phyloP scores from a whole-genome alignment of 2,329 filamentous ascomycete species.

The Chrysoporthe deuterocubensis region DNA sequence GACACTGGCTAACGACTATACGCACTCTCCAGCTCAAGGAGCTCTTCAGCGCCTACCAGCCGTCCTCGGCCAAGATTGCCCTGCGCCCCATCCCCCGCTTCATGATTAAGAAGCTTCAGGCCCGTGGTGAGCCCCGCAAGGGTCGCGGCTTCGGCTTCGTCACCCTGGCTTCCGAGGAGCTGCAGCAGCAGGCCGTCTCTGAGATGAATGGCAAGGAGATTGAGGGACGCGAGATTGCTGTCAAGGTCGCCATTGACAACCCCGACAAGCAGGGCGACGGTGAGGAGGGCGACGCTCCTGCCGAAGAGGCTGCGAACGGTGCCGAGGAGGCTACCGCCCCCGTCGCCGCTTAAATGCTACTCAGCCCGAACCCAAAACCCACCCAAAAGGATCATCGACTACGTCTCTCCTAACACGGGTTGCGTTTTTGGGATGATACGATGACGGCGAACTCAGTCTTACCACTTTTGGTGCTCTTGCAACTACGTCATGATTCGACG shows the following conservation, averaged over 20 bases:
- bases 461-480: slow-evolving; percentile 23
- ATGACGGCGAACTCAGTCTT: slow-evolving; percentile 30
- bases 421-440: slow-evolving; percentile 19
- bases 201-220: slow-evolving; percentile 99
- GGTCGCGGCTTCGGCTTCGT: slow-evolving; percentile 99
- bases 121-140: slow-evolving; percentile 97
- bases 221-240: slow-evolving; percentile 96
- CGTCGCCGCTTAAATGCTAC: slow-evolving; percentile 38
- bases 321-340: slow-evolving; percentile 41
- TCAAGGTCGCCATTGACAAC: slow-evolving; percentile 99
- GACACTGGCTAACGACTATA: slow-evolving; percentile 12
- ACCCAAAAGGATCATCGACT: slow-evolving; percentile 15
- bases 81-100: slow-evolving; percentile 98
- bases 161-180: slow-evolving; percentile 90
- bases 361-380: slow-evolving; percentile 5
- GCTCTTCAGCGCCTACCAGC: slow-evolving; percentile 90
- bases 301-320: slow-evolving; percentile 46
- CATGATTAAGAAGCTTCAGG: slow-evolving; percentile 99
- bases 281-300: slow-evolving; percentile 73
- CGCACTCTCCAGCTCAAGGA: slow-evolving; percentile 81
- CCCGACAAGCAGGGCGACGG: slow-evolving; percentile 79
- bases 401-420: slow-evolving; percentile 12
- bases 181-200: slow-evolving; percentile 93
- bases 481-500: slow-evolving; percentile 32
- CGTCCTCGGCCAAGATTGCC: slow-evolving; percentile 95